Conservation (phyloP, 495 filamentous ascomycete species). For the Neurospora tetraspora region DNA sequence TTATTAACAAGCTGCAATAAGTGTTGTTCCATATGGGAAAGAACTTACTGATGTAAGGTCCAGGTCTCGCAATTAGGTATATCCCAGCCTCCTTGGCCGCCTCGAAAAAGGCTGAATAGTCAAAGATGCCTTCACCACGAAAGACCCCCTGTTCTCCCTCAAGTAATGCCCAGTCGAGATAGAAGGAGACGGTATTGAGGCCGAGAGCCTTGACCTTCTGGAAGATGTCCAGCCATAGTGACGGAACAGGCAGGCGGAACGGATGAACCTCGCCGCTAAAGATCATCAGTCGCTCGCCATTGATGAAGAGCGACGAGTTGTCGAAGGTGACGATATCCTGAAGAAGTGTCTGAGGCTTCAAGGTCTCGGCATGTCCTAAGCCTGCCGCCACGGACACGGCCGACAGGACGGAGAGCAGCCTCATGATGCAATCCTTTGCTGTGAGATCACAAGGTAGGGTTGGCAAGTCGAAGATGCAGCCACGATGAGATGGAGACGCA, state of each 20-base stretch:
- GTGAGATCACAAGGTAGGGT: background rate
- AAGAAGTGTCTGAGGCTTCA: background rate
- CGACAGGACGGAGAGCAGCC: background rate
- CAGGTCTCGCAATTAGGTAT: conserved; percentile 66
- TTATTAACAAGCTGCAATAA: background rate
- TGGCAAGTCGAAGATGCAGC: background rate
- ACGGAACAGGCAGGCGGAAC: conserved; percentile 62
- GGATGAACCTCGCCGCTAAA: conserved; percentile 70
- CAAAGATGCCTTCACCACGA: conserved; percentile 58
- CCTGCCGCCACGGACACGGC: background rate
- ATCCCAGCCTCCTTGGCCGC: conserved; percentile 59
- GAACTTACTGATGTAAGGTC: conserved; percentile 25
- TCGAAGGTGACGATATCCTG: conserved; percentile 55
- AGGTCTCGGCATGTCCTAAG: background rate
- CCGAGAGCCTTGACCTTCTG: conserved; percentile 72
- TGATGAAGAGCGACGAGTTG: conserved; percentile 60
- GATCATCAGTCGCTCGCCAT: conserved; percentile 60
- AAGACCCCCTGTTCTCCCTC: conserved; percentile 65
- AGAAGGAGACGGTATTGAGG: conserved; percentile 69
- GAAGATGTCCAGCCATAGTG: conserved; percentile 64
- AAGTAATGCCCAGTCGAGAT: conserved; percentile 68
- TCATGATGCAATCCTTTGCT: background rate
- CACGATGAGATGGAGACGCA: background rate
- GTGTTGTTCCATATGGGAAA: background rate
- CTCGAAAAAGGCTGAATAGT: conserved; percentile 59